These are phyloP conservation scores for Arthroderma sp. DNA, from an alignment of 2,329 filamentous ascomycete species.

Conservation along the genomic window DNA sequence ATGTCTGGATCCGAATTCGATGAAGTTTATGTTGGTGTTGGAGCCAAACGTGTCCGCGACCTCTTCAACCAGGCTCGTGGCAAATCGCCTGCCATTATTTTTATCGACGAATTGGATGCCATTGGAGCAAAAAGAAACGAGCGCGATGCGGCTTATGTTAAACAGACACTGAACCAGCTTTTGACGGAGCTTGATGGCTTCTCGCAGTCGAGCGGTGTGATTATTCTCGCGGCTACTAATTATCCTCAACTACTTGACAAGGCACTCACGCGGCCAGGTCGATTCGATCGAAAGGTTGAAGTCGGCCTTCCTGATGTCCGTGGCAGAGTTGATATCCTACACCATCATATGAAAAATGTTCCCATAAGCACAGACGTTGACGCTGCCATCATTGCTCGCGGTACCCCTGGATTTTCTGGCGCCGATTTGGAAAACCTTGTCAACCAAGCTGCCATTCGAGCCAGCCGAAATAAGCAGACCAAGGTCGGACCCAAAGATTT, in stretches of 20 bases:
- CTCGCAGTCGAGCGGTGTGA: conserved; percentile 84
- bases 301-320: conserved; percentile 86
- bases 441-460: conserved; percentile 88
- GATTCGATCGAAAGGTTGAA: conserved; percentile 84
- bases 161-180: conserved; percentile 94
- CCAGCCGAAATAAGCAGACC: conserved; percentile 70
- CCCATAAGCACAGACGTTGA: conserved; percentile 70
- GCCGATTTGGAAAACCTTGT: conserved; percentile 94
- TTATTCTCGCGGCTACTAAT: conserved; percentile 93
- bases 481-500: conserved; percentile 68
- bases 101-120: conserved; percentile 88
- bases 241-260: conserved; percentile 91
- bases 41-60: conserved; percentile 89
- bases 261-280: conserved; percentile 81
- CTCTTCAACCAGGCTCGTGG: conserved; percentile 70
- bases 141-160: conserved; percentile 84
- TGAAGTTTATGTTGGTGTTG: conserved; percentile 94
- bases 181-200: conserved; percentile 96
- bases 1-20: conserved; percentile 99
- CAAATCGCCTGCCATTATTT: conserved; percentile 86
- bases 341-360: conserved; percentile 88
- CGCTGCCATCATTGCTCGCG: conserved; percentile 67
- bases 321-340: conserved; percentile 80
- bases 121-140: conserved; percentile 91
- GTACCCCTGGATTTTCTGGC: conserved; percentile 83